phyloP scores from a whole-genome alignment of 805 yeast genomes.

The Schwanniomyces occidentalis region DNA sequence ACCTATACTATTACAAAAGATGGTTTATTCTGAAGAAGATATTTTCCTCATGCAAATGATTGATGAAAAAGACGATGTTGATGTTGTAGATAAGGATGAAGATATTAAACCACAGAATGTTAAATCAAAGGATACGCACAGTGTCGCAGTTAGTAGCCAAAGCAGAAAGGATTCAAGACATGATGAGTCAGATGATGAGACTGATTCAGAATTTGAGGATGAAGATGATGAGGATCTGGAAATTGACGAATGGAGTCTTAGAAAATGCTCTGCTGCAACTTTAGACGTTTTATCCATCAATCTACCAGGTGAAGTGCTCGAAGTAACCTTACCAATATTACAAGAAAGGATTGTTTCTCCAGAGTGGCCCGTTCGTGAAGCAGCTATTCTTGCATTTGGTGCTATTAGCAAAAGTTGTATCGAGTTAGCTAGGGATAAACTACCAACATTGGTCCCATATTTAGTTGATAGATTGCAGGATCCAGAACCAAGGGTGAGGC shows the following conservation, averaged over 20 bases:
- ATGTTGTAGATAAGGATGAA: conserved; percentile 78
- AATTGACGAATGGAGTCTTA: conserved; percentile 80
- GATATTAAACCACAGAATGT: conserved; percentile 85
- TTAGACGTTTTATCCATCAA: conserved; percentile 75
- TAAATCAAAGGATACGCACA: conserved; percentile 51
- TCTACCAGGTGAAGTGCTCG: conserved; percentile 66
- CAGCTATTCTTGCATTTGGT: conserved; percentile 91
- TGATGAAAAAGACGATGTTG: conserved; percentile 75
- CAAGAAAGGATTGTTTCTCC: conserved; percentile 66
- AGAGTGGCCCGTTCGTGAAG: conserved; percentile 90
- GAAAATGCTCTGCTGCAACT: conserved; percentile 95
- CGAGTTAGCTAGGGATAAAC: conserved; percentile 64
- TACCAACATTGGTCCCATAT: conserved; percentile 82
- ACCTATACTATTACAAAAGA: conserved; percentile 75
- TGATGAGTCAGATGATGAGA: conserved; percentile 32
- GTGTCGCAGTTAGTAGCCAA: conserved; percentile 18
- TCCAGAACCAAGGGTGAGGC: conserved; percentile 79
- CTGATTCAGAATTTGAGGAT: conserved; percentile 60
- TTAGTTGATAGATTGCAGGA: conserved; percentile 79
- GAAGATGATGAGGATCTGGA: conserved; percentile 71
- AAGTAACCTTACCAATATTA: conserved; percentile 69
- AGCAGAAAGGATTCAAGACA: conserved; percentile 12
- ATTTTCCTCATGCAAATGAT: conserved; percentile 59
- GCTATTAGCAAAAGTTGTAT: conserved; percentile 91
- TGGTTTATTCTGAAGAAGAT: conserved; percentile 88